Evolutionary conservation across 2,329 filamentous ascomycete species (phyloP).

Genomic region (Pseudogymnoascus sp.): DNA sequence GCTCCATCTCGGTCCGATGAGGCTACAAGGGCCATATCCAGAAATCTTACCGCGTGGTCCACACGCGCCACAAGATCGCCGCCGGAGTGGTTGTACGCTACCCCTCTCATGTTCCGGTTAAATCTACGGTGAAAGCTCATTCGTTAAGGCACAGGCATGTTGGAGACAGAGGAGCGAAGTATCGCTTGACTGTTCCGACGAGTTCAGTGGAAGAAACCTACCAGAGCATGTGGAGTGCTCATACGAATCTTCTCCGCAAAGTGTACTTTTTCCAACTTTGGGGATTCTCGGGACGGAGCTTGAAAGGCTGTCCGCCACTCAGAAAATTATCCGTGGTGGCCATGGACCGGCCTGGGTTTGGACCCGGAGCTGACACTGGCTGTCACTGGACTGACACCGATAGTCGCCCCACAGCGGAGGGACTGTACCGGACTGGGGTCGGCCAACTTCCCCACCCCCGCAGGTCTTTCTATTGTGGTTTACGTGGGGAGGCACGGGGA

Average conservation of each 20-base stretch:
- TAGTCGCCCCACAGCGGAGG: not conserved
- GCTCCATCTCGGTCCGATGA: not conserved
- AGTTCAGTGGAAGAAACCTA: not conserved
- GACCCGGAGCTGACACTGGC: not conserved
- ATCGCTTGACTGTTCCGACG: not conserved
- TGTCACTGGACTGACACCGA: not conserved
- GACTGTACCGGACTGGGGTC: not conserved
- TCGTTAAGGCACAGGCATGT: not conserved
- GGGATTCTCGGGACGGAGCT: not conserved
- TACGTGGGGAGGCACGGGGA: not conserved
- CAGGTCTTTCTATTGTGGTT: conserved; percentile 4
- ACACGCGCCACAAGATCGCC: conserved; percentile 2
- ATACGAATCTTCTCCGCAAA: not conserved
- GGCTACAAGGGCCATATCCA: not conserved
- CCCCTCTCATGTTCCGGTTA: conserved; percentile 6
- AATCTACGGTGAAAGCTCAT: not conserved
- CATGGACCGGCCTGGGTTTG: not conserved
- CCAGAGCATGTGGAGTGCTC: not conserved
- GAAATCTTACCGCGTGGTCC: conserved; percentile 4
- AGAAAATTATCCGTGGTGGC: not conserved
- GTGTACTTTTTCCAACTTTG: not conserved
- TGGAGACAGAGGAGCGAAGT: not conserved
- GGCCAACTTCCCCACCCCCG: conserved; percentile 6
- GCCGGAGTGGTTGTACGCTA: conserved; percentile 1
- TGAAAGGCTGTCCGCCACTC: not conserved